Base-by-base conservation (phyloP, 495 filamentous ascomycete species). In the Elaphomyces granulatus region DNA sequence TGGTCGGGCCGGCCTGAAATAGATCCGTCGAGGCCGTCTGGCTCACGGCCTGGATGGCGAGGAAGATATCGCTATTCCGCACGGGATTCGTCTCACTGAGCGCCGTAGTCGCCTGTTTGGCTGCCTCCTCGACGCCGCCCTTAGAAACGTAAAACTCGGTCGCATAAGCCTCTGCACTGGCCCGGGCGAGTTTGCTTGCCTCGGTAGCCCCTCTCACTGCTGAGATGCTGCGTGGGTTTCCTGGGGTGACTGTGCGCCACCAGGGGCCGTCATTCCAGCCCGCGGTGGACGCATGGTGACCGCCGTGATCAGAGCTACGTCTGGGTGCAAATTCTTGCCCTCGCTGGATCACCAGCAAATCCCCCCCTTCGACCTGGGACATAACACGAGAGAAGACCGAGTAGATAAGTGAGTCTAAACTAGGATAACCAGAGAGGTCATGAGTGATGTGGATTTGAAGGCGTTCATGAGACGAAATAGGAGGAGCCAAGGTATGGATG, bases 401-500 rank as follows among this genome's bases (percentile, higher is more conserved):
- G 59, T 94, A 87, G 52, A 96, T 84, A 19, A 95, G 73, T 8
- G 87, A 87, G 58, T 96, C 87, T 43, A 99, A 76, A 30, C 82
- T 86, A 7, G 92, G 90, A 59, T 99, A 99, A 39, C 83, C 83
- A 36, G 85, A 76, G 15, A 96, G 71, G 54, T 95, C 87, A 64
- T 96, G 92, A 15, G 92, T 94, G 42, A 92, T 84, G 67, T 99
- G 90, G 55, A 99, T 99, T 50, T 90, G 83, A 7, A 99, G 82
- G 37, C 90, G 83, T 64, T 99, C 90, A 60, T 96, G 92, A 4
- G 88, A 90, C 16, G 86, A 90, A 50, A 99, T 99, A 8, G 90
- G 90, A 31, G 90, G 92, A 2, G 90, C 92, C 40, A 99, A 78
- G 33, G 83, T 92, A 55, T 94, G 83, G 38, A 99, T 74, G 52